A percentile compares a stretch with the other conserved stretches of the same genome.
These are phyloP conservation scores for Solanum hybrid DNA, from an alignment of 305 asterid species.

Conservation along the genomic window DNA sequence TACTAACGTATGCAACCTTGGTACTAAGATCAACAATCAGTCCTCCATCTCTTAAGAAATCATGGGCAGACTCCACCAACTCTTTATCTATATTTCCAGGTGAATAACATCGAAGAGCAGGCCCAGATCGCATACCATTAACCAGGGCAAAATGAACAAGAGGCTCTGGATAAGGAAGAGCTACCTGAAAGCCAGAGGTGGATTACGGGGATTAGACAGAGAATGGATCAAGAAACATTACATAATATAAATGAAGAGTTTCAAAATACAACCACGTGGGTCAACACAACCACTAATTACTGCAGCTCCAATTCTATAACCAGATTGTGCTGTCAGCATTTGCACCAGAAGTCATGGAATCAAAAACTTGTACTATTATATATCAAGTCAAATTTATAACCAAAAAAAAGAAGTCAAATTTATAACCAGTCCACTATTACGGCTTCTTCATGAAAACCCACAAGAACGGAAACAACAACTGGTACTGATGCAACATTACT, in stretches of 20 bases:
- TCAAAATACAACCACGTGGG: not conserved
- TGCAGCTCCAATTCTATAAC: not conserved
- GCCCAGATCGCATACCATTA: constrained; percentile 70
- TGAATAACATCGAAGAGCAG: constrained; percentile 79
- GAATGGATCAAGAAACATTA: not conserved
- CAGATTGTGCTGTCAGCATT: not conserved
- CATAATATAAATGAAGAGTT: not conserved
- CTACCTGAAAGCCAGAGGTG: constrained; percentile 32
- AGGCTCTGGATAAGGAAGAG: constrained; percentile 74
- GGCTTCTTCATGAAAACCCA: not conserved
- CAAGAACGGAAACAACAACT: not conserved
- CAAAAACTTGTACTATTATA: not conserved
- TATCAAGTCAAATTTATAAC: not conserved
- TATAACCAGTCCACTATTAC: not conserved
- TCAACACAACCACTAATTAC: not conserved
- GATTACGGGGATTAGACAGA: not conserved
- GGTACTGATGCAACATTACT: not conserved
- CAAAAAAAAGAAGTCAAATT: not conserved
- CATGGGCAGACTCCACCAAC: constrained; percentile 54
- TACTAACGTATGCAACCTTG: constrained; percentile 45
- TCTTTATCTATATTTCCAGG: constrained; percentile 74
- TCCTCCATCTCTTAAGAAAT: constrained; percentile 53
- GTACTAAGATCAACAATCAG: constrained; percentile 41
- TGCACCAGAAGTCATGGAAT: not conserved
- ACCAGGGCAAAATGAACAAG: constrained; percentile 73